Evolutionary conservation across 768 basidiomycete genomes (phyloP).

Genomic region (Hypsizygus marmoreus): DNA sequence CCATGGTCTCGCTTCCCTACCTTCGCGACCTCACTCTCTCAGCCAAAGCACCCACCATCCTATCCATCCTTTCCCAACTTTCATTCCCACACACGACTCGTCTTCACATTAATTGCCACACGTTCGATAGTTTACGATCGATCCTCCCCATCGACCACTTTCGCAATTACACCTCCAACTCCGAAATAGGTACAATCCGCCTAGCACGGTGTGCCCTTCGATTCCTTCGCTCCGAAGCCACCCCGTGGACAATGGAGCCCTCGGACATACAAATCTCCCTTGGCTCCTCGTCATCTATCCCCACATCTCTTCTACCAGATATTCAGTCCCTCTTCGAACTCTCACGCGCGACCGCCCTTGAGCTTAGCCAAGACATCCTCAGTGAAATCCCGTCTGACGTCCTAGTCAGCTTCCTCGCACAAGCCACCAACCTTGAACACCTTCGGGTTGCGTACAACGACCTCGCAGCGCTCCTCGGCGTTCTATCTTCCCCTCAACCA

Average conservation of each 20-base stretch:
- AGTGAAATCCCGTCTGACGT: conserved; percentile 20
- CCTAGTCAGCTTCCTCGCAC: conserved; percentile 1
- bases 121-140: conserved; percentile 24
- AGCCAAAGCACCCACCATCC: conserved; percentile 24
- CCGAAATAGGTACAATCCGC: conserved; percentile 5
- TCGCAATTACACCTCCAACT: conserved; percentile 5
- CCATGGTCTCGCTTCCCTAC: conserved; percentile 20
- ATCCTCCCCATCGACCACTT: conserved; percentile 30
- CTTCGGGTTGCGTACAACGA: conserved; percentile 11
- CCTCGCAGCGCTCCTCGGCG: conserved; percentile 23
- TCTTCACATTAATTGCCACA: conserved; percentile 29
- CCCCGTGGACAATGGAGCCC: conserved; percentile 2
- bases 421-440: conserved; percentile 1
- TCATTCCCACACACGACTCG: conserved; percentile 23
- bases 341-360: conserved; percentile 27
- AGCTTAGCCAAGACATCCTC: conserved; percentile 32
- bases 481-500: conserved; percentile 15
- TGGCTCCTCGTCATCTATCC: neutral
- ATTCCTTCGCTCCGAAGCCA: conserved; percentile 3
- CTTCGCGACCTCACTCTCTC: conserved; percentile 33
- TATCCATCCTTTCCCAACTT: conserved; percentile 26
- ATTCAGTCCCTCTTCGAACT: conserved; percentile 12
- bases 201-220: conserved; percentile 4
- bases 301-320: neutral
- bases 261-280: conserved; percentile 8